Evolutionary conservation across 305 asterid species (phyloP), one percentile per base, ranked within the genome.

Genomic region (Petunia hybrid): DNA sequence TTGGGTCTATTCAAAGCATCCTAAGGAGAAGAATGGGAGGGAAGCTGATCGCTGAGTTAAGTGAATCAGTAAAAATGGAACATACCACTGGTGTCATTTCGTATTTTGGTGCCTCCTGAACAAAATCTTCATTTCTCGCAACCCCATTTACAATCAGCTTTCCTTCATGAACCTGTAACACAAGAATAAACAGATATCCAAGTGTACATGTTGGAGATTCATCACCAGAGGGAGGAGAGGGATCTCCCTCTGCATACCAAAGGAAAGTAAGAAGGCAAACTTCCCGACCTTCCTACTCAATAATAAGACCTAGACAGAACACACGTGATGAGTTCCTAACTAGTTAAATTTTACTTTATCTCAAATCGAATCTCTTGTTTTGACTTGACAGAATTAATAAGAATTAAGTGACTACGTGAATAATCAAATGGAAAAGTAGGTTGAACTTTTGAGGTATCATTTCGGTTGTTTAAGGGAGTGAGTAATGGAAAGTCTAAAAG

Each of bases 101-200:
- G 81, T 96, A 96, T 62, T 93, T 94, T 60, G 99, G 99, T 13
- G 90, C 87, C 88, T 94, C 99, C 41, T 83, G 87, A 81, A 94
- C 88, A 83, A 83, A 94, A 78, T 91, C 93, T 87, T 96, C 99
- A 81, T 84, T 90, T 83, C 97, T 83, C 77, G 46, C 89, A 35
- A 93, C 93, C 71, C 99, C 99, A 83, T 96, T 96, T 76, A 96
- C 97, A 5, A 93, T 88, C 85, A 96, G 83, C 87, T 94, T 96
- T 85, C 99, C 99, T 66, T 92, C 89, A 81, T 92, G 98, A 87
- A 94, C 98, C 99, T 95, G 93, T 87, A 87, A 73, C 41, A 66
- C 13, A 79, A 79, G 59, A 79, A 59, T 40, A 13, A 73, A 63
- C 64, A 73, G 53, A 70, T 2, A 43, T 9, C 22, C 31, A 5